phyloP scores from a whole-genome alignment of 768 basidiomycete genomes.

The Lactifluus subvellereus region DNA sequence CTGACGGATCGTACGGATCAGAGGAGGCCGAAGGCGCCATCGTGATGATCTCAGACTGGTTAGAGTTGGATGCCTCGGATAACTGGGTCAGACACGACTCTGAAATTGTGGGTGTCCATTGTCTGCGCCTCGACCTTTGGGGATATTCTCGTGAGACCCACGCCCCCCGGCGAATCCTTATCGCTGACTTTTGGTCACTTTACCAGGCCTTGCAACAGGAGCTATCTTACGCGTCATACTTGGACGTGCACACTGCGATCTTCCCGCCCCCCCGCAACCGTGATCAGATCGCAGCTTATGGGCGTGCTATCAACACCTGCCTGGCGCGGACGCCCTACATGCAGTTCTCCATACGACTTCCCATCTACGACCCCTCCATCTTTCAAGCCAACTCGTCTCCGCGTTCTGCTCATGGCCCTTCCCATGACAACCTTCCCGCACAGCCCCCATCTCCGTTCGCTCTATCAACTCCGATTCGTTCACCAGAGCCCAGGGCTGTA shows the following conservation, averaged over 20 bases:
- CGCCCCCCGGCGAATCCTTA: not conserved
- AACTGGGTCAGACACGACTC: slow-evolving; percentile 95
- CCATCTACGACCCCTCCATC: slow-evolving; percentile 70
- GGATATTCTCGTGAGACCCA: not conserved
- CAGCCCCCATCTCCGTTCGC: slow-evolving; percentile 19
- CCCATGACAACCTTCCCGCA: not conserved
- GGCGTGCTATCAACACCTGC: slow-evolving; percentile 79
- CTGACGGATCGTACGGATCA: slow-evolving; percentile 27
- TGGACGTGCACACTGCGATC: slow-evolving; percentile 78
- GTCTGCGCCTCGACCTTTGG: slow-evolving; percentile 3
- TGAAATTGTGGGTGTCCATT: slow-evolving; percentile 65
- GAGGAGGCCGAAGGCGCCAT: slow-evolving; percentile 72
- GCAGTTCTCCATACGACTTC: slow-evolving; percentile 76
- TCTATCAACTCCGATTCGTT: slow-evolving; percentile 25
- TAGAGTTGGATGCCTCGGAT: slow-evolving; percentile 88
- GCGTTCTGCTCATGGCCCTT: not conserved
- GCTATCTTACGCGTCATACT: slow-evolving; percentile 86
- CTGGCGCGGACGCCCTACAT: slow-evolving; percentile 65
- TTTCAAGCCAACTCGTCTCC: slow-evolving; percentile 39
- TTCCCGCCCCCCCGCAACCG: slow-evolving; percentile 85
- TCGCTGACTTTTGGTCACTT: slow-evolving; percentile 10
- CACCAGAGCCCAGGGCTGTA: slow-evolving; percentile 27
- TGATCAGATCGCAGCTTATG: slow-evolving; percentile 84
- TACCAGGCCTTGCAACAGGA: slow-evolving; percentile 87
- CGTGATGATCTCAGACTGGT: slow-evolving; percentile 85